Base-by-base conservation (phyloP, 164 flowering plant genomes). In the Vitis riparia region DNA sequence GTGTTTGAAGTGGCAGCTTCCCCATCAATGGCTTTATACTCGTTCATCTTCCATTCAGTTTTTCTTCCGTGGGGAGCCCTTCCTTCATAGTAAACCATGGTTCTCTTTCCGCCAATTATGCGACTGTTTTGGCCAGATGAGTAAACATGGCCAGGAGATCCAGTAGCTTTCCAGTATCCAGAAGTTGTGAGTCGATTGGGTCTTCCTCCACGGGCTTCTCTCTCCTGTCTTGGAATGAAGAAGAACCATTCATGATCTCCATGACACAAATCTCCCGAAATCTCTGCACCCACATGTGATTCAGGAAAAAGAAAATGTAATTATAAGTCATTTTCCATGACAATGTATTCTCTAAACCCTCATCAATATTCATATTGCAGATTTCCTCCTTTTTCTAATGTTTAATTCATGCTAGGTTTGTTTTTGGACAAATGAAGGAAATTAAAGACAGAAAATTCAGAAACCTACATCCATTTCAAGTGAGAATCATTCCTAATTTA, bases 161-260 rank as follows among this genome's bases (percentile, higher is more conserved):
- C 94, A 0, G 93, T 87, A 1, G 93, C 93, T 64, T 89, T 89
- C 93, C 93, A 89, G 68, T 83, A 89, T 3, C 94, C 94, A 0
- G 80, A 73, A 3, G 60, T 66, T 0, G 94, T 85, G 15, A 79
- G 80, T 47, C 94, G 70, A 51, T 71, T 82, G 0, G 94, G 87
- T 62, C 89, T 80, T 17, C 94, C 94, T 19, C 94, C 91, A 2
- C 85, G 76, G 1, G 82, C 83, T 73, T 89, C 94, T 48, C 80
- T 79, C 73, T 85, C 87, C 63, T 87, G 91, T 65, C 82, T 79
- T 0, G 89, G 88, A 0, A 73, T 56, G 76, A 89, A 89, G 88
- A 86, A 89, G 64, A 86, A 86, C 89, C 93, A 89, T 29, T 87
- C 93, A 0, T 68, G 50, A 61, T 89, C 90, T 59, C 73, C 76